Percentiles rank a stretch among this genome's conserved stretches.
Evolutionary conservation across 352 stramenopile species (phyloP).

Genomic region (Globisporangium perplexum): DNA sequence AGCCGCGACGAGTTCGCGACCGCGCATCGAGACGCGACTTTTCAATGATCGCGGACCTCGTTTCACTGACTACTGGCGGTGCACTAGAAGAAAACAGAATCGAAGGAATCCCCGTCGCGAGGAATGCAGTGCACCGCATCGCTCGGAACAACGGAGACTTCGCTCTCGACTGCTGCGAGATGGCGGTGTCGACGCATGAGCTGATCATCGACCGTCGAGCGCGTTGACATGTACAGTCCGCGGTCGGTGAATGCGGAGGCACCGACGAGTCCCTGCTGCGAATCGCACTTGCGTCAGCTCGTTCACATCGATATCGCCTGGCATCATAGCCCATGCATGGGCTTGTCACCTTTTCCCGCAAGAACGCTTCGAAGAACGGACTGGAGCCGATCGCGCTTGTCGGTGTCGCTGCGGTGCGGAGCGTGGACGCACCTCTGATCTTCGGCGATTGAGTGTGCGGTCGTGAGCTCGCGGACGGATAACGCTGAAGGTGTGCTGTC

Average conservation of each 20-base stretch:
- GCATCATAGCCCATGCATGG: background rate
- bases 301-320: background rate
- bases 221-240: background rate
- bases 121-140: conserved; percentile 13
- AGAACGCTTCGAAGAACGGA: conserved; percentile 15
- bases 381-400: conserved; percentile 4
- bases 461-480: background rate
- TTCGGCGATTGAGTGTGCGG: background rate
- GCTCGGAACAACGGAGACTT: background rate
- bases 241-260: background rate
- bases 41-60: background rate
- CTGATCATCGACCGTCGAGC: conserved; percentile 12
- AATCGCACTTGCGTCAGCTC: background rate
- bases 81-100: conserved; percentile 32
- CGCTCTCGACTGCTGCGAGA: background rate
- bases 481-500: background rate
- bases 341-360: conserved; percentile 14
- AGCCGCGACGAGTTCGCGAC: background rate
- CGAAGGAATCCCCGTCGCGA: conserved; percentile 17
- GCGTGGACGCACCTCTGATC: background rate
- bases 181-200: conserved; percentile 8
- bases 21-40: background rate
- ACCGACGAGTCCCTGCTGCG: background rate
- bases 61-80: background rate
- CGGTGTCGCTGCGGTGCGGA: too few species aligned